phyloP scores from a whole-genome alignment of 2,329 filamentous ascomycete species.

The Bertia moriformis region DNA sequence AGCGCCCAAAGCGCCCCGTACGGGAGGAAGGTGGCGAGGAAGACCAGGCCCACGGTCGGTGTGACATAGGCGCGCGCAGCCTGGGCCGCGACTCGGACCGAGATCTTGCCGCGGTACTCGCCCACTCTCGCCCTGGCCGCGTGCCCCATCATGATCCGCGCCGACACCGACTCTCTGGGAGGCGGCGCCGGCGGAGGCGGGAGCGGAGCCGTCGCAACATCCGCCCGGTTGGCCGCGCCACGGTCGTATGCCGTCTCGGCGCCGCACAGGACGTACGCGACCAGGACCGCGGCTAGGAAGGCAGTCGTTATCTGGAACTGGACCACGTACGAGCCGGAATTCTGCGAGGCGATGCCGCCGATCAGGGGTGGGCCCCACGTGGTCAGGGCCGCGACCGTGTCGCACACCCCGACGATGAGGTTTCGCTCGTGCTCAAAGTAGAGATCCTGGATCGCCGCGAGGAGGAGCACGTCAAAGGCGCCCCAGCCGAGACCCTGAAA shows the following conservation, averaged over 20 bases:
- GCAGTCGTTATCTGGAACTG: slow-evolving; percentile 35
- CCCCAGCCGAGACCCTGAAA: slow-evolving; percentile 45
- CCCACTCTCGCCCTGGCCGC: slow-evolving; percentile 21
- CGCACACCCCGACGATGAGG: slow-evolving; percentile 26
- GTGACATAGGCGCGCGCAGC: slow-evolving; percentile 29
- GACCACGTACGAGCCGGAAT: slow-evolving; percentile 22
- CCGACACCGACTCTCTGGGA: slow-evolving; percentile 9
- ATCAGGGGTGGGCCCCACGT: slow-evolving; percentile 39
- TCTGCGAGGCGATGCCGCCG: slow-evolving; percentile 30
- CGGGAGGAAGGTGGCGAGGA: slow-evolving; percentile 27
- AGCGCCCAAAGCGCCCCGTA: slow-evolving; percentile 30
- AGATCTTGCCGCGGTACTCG: slow-evolving; percentile 16
- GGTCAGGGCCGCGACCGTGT: slow-evolving; percentile 25
- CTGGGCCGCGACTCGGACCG: slow-evolving; percentile 14
- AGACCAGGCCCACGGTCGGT: slow-evolving; percentile 31
- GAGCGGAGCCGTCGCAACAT: slow-evolving; percentile 5
- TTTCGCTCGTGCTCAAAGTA: slow-evolving; percentile 33
- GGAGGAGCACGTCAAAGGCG: slow-evolving; percentile 36
- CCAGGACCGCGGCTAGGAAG: slow-evolving; percentile 28
- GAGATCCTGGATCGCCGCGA: slow-evolving; percentile 35
- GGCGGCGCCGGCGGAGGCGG: slow-evolving; percentile 7
- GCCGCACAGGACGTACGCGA: slow-evolving; percentile 28
- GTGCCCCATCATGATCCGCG: slow-evolving; percentile 18
- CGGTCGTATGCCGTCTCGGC: slow-evolving; percentile 39
- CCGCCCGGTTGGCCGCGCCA: slow-evolving; percentile 9